Evolutionary conservation across 495 filamentous ascomycete species (phyloP).

Genomic region (Lophiostoma macrostomum): DNA sequence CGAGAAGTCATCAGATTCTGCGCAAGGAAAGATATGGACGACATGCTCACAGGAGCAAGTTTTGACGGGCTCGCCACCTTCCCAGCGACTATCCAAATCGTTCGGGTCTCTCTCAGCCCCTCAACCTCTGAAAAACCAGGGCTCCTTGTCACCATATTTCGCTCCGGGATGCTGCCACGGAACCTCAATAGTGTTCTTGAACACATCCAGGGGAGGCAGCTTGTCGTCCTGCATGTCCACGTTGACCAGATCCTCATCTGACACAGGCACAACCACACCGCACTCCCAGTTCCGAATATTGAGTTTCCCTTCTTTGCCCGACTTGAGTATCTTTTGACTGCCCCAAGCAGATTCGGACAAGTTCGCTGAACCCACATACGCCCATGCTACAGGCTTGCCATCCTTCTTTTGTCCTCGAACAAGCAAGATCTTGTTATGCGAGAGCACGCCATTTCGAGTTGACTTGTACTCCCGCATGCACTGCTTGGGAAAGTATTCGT

Average conservation of each 20-base stretch:
- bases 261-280: conserved; percentile 69
- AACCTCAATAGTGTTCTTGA: conserved; percentile 59
- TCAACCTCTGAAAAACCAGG: conserved; percentile 54
- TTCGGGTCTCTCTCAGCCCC: too few species aligned
- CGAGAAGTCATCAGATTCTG: too few species aligned
- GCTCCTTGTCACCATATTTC: conserved; percentile 47
- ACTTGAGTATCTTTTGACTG: conserved; percentile 63
- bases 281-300: conserved; percentile 96
- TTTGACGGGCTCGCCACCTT: too few species aligned
- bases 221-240: conserved; percentile 4
- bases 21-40: too few species aligned
- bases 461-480: conserved; percentile 74
- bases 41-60: too few species aligned
- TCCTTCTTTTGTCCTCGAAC: conserved; percentile 49
- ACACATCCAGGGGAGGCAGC: conserved; percentile 48
- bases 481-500: conserved; percentile 63
- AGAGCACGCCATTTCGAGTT: conserved; percentile 62
- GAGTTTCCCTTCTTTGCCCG: conserved; percentile 63
- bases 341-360: conserved; percentile 92
- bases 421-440: conserved; percentile 86
- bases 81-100: too few species aligned
- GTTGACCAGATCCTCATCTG: conserved; percentile 13
- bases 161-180: conserved; percentile 66
- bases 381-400: conserved; percentile 53
- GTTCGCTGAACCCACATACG: conserved; percentile 91